Evolutionary conservation across 192 early-diverging fungal species (phyloP).

Genomic region (Powellomyces hirtus): DNA sequence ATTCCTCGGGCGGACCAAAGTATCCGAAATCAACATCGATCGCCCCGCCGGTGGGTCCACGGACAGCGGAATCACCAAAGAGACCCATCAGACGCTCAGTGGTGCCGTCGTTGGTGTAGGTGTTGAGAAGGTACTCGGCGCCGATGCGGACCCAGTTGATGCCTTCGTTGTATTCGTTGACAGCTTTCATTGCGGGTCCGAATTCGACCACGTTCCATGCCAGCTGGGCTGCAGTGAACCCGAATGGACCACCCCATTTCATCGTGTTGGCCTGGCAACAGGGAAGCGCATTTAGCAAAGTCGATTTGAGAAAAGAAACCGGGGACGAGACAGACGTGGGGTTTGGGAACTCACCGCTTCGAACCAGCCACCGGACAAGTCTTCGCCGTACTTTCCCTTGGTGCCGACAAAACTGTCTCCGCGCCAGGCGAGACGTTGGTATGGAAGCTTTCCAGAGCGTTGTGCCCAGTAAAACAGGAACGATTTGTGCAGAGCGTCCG

Average conservation of each 20-base stretch:
- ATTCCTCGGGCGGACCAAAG: conserved; percentile 37
- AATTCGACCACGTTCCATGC: conserved; percentile 50
- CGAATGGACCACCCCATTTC: conserved; percentile 57
- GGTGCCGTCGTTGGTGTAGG: conserved; percentile 14
- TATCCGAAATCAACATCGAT: conserved; percentile 33
- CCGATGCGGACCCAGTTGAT: conserved; percentile 28
- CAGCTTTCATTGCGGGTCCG: conserved; percentile 39
- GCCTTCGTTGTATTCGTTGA: conserved; percentile 23
- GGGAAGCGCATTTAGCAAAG: background rate
- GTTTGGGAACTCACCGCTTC: conserved; percentile 31
- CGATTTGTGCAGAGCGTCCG: conserved; percentile 48
- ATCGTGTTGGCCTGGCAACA: conserved; percentile 45
- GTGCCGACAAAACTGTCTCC: conserved; percentile 51
- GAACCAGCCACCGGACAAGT: conserved; percentile 53
- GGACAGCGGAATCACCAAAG: conserved; percentile 17
- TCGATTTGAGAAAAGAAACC: background rate
- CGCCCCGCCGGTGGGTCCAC: background rate
- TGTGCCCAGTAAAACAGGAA: conserved; percentile 55
- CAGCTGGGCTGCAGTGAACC: conserved; percentile 43
- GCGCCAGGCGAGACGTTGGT: conserved; percentile 55
- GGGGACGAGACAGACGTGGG: background rate
- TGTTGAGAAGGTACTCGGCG: conserved; percentile 32
- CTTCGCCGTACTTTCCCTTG: conserved; percentile 50
- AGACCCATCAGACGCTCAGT: conserved; percentile 26
- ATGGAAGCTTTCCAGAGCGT: conserved; percentile 46